Evolutionary conservation across 768 basidiomycete species (phyloP).

Genomic region (Boletus tomentosulus): DNA sequence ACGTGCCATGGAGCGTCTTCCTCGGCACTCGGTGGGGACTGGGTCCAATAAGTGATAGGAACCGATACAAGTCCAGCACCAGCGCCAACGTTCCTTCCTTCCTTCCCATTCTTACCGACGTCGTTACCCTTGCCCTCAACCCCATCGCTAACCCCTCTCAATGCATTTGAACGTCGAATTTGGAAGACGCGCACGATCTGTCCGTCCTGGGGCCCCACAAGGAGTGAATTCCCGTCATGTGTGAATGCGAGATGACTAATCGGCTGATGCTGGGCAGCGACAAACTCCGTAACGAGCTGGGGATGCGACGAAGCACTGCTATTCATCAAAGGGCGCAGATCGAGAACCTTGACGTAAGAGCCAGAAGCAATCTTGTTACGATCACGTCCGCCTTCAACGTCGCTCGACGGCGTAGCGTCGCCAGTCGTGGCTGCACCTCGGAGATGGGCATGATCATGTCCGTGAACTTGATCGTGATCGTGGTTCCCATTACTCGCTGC

Average conservation of each 20-base stretch:
- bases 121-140: not conserved
- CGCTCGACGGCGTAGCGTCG: conserved; percentile 10
- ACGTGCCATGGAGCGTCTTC: conserved; percentile 45
- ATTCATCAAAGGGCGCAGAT: conserved; percentile 40
- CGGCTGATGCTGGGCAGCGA: conserved; percentile 44
- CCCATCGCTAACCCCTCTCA: conserved; percentile 8
- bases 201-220: conserved; percentile 52
- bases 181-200: conserved; percentile 49
- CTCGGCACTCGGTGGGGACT: conserved; percentile 3
- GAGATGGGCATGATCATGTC: conserved; percentile 8
- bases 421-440: conserved; percentile 11
- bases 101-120: not conserved
- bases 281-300: conserved; percentile 42
- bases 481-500: conserved; percentile 30
- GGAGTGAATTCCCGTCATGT: conserved; percentile 48
- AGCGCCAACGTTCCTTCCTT: conserved; percentile 2
- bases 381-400: conserved; percentile 10
- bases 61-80: not conserved
- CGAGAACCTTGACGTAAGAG: conserved; percentile 53
- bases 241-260: conserved; percentile 49
- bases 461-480: not conserved
- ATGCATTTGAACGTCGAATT: conserved; percentile 24
- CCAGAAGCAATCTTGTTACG: conserved; percentile 26
- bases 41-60: conserved; percentile 1
- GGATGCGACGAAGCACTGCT: conserved; percentile 20